Base-by-base conservation (phyloP, 2,329 filamentous ascomycete species). In the Ophiognomonia clavigignenti-juglandacearum region DNA sequence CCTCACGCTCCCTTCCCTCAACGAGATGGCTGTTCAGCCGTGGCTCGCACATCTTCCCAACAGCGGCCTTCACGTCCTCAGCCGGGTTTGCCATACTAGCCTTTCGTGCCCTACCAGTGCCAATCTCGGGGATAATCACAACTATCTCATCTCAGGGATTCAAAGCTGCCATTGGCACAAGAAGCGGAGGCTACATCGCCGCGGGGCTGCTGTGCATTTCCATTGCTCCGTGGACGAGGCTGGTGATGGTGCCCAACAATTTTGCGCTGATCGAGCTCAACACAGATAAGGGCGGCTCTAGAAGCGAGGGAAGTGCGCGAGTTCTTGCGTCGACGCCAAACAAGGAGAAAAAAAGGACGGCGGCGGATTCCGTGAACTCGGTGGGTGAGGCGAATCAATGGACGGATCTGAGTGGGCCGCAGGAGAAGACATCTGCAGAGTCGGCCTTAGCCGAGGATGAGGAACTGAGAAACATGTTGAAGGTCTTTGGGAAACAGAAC, bases 21-120 rank as follows among this genome's bases (percentile, higher is more conserved):
- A 59, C 51, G 3, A 60, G 61, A 35, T 66, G 63, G 63, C 60
- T 66, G 26, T 66, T 66, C 54, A 63, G 58, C 29, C 59, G 63
- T 1, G 64, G 63, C 42, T 65, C 62, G 6, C 64, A 66, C 51
- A 52, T 62, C 26, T 64, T 65, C 48, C 63, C 63, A 7, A 47
- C 41, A 16, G 51, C 56, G 45, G 60, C 60, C 5, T 23, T 61
- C n/a, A 10, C 60, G 41, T 59, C 63, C 1, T 53, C 54, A 6
- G 42, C 56, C 1, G 57, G 60, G 22, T 67, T 67, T 47, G 43
- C 52, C 8, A 56, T 47, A 40, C 57, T 64, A 0, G 56, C 56
- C 13, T 62, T 57, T 44, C 47, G 22, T 16, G 37, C 43, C 8
- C 27, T 43, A 4, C 34, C 47, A n/a, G 11, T 20, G 13, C 29